phyloP scores from a whole-genome alignment of 352 stramenopile species.

The Phytophthora parvispora region DNA sequence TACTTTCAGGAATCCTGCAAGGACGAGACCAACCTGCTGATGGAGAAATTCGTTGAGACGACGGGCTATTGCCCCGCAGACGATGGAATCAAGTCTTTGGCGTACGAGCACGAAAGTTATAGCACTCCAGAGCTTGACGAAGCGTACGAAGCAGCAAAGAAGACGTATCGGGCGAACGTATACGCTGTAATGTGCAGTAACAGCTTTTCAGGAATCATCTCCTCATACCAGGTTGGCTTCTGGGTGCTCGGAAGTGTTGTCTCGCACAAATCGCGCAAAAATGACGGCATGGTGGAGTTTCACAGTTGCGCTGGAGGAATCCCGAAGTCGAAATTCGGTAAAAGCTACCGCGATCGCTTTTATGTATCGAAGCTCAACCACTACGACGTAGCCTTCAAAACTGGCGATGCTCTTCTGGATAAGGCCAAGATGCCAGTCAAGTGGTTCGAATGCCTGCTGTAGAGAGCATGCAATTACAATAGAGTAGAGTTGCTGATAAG shows the following conservation, averaged over 20 bases:
- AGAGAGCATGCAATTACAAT: constrained; percentile 6
- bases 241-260: constrained; percentile 29
- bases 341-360: constrained; percentile 34
- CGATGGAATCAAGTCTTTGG: constrained; percentile 34
- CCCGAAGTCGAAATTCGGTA: constrained; percentile 37
- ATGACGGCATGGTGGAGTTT: constrained; percentile 40
- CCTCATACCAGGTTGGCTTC: constrained; percentile 30
- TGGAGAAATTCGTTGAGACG: constrained; percentile 31
- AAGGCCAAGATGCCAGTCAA: constrained; percentile 48
- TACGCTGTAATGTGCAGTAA: constrained; percentile 50
- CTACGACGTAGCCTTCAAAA: constrained; percentile 48
- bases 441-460: constrained; percentile 55
- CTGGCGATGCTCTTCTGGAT: constrained; percentile 43
- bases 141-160: constrained; percentile 37
- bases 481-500: neutral
- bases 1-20: constrained; percentile 43
- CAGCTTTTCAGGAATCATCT: constrained; percentile 41
- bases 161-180: constrained; percentile 39
- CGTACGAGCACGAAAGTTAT: constrained; percentile 40
- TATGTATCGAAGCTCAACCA: constrained; percentile 43
- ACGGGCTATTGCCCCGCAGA: constrained; percentile 46
- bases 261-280: constrained; percentile 41
- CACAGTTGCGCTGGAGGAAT: constrained; percentile 41
- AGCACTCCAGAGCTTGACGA: constrained; percentile 20
- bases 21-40: constrained; percentile 23